These are phyloP conservation scores for Nitzschia inconspicua DNA, from an alignment of 108 stramenopile genomes.

Conservation along the genomic window DNA sequence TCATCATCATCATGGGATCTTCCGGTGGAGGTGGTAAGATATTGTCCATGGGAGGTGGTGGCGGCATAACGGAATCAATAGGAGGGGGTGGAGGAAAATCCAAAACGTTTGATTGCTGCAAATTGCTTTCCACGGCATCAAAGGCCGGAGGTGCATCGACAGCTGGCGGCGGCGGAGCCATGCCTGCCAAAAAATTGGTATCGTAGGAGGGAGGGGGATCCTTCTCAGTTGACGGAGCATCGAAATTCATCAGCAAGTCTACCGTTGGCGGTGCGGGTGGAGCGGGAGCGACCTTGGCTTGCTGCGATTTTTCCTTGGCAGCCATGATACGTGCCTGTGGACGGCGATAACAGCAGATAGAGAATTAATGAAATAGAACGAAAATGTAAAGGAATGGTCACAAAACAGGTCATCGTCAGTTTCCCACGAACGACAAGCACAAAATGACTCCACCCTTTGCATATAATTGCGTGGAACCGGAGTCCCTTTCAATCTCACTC, in stretches of 20 bases:
- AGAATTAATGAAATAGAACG: too few species aligned
- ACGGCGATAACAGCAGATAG: too few species aligned
- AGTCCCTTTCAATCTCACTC: too few species aligned
- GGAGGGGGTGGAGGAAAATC: slow-evolving; percentile 30
- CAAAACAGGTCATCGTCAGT: too few species aligned
- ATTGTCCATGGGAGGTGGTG: slow-evolving; percentile 14
- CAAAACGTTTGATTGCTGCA: too few species aligned
- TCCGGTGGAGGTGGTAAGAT: slow-evolving; percentile 19
- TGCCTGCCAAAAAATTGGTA: slow-evolving; percentile 33
- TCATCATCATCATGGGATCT: not conserved
- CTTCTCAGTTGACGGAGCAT: slow-evolving; percentile 23
- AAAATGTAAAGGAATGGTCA: too few species aligned
- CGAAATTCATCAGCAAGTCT: slow-evolving; percentile 32
- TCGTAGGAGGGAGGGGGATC: slow-evolving; percentile 57
- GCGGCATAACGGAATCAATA: slow-evolving; percentile 13
- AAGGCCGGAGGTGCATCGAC: too few species aligned
- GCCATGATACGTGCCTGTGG: slow-evolving; percentile 80
- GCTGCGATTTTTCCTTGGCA: slow-evolving; percentile 72
- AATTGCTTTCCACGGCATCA: slow-evolving; percentile 39
- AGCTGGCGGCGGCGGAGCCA: too few species aligned
- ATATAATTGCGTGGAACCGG: too few species aligned
- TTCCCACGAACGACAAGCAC: too few species aligned
- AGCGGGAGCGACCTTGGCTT: slow-evolving; percentile 20
- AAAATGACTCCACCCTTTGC: too few species aligned
- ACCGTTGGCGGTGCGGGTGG: slow-evolving; percentile 1